Percentiles rank a stretch among this genome's conserved stretches.
phyloP scores from a whole-genome alignment of 192 early-diverging fungal genomes.

The Coemansia sp. region DNA sequence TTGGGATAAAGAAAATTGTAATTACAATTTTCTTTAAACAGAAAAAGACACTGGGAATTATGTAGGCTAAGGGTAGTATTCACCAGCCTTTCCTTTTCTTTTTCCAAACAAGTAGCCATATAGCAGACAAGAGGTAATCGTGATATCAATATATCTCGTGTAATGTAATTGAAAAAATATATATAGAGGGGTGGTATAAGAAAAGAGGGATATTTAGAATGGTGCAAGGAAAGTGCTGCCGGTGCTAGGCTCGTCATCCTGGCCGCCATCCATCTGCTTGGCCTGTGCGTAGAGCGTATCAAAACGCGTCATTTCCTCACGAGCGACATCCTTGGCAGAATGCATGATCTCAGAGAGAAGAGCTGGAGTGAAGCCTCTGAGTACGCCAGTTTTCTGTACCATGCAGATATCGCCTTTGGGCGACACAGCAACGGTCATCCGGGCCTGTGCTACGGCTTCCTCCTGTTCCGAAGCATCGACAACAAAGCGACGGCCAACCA shows the following conservation, averaged over 20 bases:
- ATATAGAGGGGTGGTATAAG: too few relatives aligned
- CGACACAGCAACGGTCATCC: conserved; percentile 79
- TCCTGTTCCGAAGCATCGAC: conserved; percentile 87
- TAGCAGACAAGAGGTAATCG: too few relatives aligned
- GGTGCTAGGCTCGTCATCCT: conserved; percentile 32
- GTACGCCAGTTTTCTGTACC: conserved; percentile 71
- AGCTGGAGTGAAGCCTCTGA: conserved; percentile 39
- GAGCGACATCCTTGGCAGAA: conserved; percentile 26
- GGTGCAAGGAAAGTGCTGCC: conserved; percentile 47
- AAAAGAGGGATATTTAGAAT: conserved; percentile 29
- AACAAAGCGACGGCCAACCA: conserved; percentile 81
- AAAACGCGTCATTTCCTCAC: conserved; percentile 27
- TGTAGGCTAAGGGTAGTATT: too few relatives aligned
- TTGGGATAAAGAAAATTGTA: too few relatives aligned
- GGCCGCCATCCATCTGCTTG: not conserved
- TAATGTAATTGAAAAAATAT: too few relatives aligned
- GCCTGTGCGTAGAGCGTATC: conserved; percentile 20
- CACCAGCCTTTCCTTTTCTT: too few relatives aligned
- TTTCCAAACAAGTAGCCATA: too few relatives aligned
- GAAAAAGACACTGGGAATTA: too few relatives aligned
- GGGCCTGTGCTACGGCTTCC: conserved; percentile 81
- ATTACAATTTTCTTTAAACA: too few relatives aligned
- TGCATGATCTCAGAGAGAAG: conserved; percentile 41
- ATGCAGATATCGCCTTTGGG: conserved; percentile 75
- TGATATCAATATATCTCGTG: too few relatives aligned